Base-by-base conservation (phyloP, 352 stramenopile genomes). In the Pythium aquatile region DNA sequence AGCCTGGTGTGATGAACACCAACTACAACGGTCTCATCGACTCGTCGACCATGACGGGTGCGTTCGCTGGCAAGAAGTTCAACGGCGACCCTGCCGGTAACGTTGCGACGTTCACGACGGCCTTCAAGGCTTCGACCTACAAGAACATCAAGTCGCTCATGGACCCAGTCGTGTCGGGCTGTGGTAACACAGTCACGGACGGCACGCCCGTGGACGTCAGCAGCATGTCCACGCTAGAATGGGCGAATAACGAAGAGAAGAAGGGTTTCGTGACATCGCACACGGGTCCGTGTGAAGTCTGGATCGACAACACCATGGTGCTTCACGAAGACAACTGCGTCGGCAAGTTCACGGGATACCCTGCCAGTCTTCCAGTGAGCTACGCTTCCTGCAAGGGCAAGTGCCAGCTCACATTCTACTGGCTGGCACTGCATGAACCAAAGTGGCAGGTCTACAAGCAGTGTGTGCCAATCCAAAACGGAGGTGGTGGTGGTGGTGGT, bases 61-160 rank as follows among this genome's bases (percentile, higher is more conserved):
- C 73, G 28, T 89, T 85, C 59, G 56, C 58, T 6, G 78, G 78
- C 20, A 76, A 82, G 59, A 88, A 87, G 70, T 87, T 70, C 66
- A 75, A 87, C 54, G 76, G 76, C 68, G 77, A 54, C 30, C 78
- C 81, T 1, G 60, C 73, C 11, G 62, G 48, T 8, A 90, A 90
- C 68, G 65, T 63, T 29, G 59, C 55, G 7, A 80, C 47, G 32
- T 90, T 87, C 65, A 79, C 73, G 29, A 62, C 51, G 9, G 63
- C 75, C 7, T 88, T 82, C 48, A 35, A 53, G 13, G 73, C 70
- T 6, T 62, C 78, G 11, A 69, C 64, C 33, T 85, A 83, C 44
- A 51, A 51, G 44, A 30, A 51, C 44, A 51, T 51, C 68, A 78
- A 71, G 55, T 78, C 70, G 35, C 57, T 89, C 58, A 52, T 66